These are phyloP conservation scores for Coemansia sp. DNA, from an alignment of 192 early-diverging fungal species.

Conservation along the genomic window DNA sequence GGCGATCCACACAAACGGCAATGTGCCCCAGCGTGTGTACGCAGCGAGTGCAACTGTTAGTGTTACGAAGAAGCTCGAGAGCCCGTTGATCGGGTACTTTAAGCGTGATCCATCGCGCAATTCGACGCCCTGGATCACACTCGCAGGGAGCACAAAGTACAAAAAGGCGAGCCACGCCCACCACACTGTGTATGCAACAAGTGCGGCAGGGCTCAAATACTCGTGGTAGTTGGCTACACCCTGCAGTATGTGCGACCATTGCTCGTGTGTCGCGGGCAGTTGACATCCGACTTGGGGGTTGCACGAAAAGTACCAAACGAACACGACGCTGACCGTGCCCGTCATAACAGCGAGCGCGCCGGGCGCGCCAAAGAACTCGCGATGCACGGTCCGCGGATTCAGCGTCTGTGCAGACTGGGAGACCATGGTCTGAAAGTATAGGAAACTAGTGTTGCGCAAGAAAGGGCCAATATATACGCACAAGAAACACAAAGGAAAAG, in stretches of 20 bases:
- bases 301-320: constrained; percentile 53
- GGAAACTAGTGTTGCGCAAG: background rate
- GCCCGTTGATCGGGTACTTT: constrained; percentile 82
- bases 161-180: constrained; percentile 65
- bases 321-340: constrained; percentile 41
- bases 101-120: constrained; percentile 73
- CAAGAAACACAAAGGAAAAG: background rate
- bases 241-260: constrained; percentile 33
- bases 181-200: constrained; percentile 63
- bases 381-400: constrained; percentile 68
- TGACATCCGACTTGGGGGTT: constrained; percentile 58
- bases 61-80: constrained; percentile 62
- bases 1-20: constrained; percentile 76
- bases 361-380: constrained; percentile 78
- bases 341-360: constrained; percentile 61
- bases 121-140: constrained; percentile 60
- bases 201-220: constrained; percentile 39
- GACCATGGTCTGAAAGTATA: background rate
- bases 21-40: constrained; percentile 53
- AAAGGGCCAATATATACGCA: background rate
- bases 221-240: constrained; percentile 51
- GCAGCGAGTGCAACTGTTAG: constrained; percentile 42
- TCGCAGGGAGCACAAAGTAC: constrained; percentile 70
- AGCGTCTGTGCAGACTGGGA: constrained; percentile 21
- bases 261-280: constrained; percentile 25